A percentile compares a stretch with the other conserved stretches of the same genome.
phyloP scores from a whole-genome alignment of 805 yeast species.

The Komagataella pseudopastoris region DNA sequence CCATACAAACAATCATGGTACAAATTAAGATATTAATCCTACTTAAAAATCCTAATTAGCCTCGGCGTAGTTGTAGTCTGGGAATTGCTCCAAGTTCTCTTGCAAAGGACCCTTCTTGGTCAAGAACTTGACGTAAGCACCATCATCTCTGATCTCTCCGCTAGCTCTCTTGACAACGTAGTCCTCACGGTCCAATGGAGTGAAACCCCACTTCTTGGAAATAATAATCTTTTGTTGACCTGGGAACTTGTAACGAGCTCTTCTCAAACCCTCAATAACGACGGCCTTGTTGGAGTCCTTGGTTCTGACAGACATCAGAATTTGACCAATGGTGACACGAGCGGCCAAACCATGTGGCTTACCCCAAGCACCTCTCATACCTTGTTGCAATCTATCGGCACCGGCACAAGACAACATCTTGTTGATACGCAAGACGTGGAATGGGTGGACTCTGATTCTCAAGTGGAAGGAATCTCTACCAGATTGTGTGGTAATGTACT shows the following conservation, averaged over 20 bases:
- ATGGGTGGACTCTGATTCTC: constrained; percentile 99
- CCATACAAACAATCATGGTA: neutral
- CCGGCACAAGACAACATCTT: constrained; percentile 99
- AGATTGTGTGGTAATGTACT: constrained; percentile 92
- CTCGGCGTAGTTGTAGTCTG: constrained; percentile 57
- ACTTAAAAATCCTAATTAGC: constrained; percentile 1
- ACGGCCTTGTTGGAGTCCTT: constrained; percentile 96
- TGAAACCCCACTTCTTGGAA: constrained; percentile 99
- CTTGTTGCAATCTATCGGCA: constrained; percentile 99
- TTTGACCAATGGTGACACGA: constrained; percentile 97
- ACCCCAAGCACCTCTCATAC: constrained; percentile 99
- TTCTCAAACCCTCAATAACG: constrained; percentile 98
- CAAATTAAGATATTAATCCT: neutral
- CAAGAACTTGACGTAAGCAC: constrained; percentile 99
- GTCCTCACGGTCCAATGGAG: constrained; percentile 95
- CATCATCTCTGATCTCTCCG: constrained; percentile 98
- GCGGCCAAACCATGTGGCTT: constrained; percentile 99
- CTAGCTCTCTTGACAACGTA: constrained; percentile 88
- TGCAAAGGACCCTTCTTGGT: constrained; percentile 92
- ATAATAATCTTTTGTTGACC: constrained; percentile 99
- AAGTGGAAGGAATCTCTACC: constrained; percentile 99
- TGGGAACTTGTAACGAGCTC: constrained; percentile 99
- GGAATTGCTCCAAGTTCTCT: constrained; percentile 86
- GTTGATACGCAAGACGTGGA: constrained; percentile 99
- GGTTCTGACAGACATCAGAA: constrained; percentile 95